Conservation (phyloP, 1,284 basidiomycete species). For the Ceratobasidium sp. region DNA sequence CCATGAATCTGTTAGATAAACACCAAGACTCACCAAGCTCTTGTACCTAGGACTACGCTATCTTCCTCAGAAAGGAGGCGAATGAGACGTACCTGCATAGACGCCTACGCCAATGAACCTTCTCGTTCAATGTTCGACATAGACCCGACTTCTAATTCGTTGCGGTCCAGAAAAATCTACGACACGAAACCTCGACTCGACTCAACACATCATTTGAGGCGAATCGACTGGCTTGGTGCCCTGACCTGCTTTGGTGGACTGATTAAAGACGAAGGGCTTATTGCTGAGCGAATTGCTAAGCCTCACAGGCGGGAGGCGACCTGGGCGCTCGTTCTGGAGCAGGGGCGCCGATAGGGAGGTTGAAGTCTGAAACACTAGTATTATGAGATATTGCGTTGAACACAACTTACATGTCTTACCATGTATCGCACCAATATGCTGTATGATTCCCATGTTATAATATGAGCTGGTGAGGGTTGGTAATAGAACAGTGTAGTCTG, state of each 20-base stretch:
- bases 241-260: conserved; percentile 2
- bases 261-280: conserved; percentile 2
- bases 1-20: not conserved
- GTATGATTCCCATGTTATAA: too few species aligned
- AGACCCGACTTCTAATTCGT: not conserved
- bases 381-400: too few species aligned
- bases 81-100: not conserved
- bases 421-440: too few species aligned
- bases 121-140: not conserved
- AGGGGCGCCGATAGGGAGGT: too few species aligned
- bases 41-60: not conserved
- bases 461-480: too few species aligned
- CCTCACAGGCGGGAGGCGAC: conserved; percentile 15
- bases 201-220: not conserved
- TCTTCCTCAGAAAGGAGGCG: not conserved
- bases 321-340: conserved; percentile 6
- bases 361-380: too few species aligned
- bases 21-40: not conserved
- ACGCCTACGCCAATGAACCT: conserved; percentile 1
- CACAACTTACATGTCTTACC: too few species aligned
- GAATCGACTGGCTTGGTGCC: conserved; percentile 16
- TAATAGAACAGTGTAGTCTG: too few species aligned
- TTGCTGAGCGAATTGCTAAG: conserved; percentile 2
- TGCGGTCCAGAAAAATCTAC: conserved; percentile 3
- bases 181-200: not conserved